A percentile compares a stretch with the other conserved stretches of the same genome.
Evolutionary conservation across 768 basidiomycete genomes (phyloP).

Genomic region (Pholiota microspora): DNA sequence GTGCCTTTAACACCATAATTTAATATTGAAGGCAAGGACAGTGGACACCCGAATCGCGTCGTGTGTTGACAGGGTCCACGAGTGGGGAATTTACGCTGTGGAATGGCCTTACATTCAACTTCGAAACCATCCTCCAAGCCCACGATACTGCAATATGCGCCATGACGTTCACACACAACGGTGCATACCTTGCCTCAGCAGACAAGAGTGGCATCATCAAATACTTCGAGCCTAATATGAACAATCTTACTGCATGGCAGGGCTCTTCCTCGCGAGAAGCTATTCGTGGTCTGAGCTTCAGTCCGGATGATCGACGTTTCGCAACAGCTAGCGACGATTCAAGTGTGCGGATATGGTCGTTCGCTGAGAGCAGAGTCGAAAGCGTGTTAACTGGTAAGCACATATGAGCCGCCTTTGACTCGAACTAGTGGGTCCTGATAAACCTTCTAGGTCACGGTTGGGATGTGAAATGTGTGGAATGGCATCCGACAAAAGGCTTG

Average conservation of each 20-base stretch:
- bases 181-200: conserved; percentile 88
- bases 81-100: conserved; percentile 98
- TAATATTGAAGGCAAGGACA: conserved; percentile 27
- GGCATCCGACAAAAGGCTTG: conserved; percentile 97
- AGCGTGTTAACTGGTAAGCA: conserved; percentile 74
- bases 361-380: conserved; percentile 89
- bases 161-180: conserved; percentile 88
- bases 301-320: conserved; percentile 88
- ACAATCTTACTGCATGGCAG: conserved; percentile 92
- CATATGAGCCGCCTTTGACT: too few species aligned
- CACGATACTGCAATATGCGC: conserved; percentile 94
- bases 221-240: conserved; percentile 99
- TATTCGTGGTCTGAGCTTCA: conserved; percentile 87
- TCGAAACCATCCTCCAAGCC: conserved; percentile 98
- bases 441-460: conserved; percentile 94
- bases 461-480: conserved; percentile 98
- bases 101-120: conserved; percentile 99
- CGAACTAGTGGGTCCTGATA: too few species aligned
- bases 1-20: not conserved
- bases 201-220: conserved; percentile 96
- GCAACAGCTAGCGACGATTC: conserved; percentile 97
- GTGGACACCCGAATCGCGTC: conserved; percentile 98
- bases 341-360: conserved; percentile 92
- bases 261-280: conserved; percentile 88
- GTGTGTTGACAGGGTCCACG: conserved; percentile 91